These are phyloP conservation scores for Neopestalotiopsis sp. DNA, from an alignment of 2,329 filamentous ascomycete genomes.

Conservation along the genomic window DNA sequence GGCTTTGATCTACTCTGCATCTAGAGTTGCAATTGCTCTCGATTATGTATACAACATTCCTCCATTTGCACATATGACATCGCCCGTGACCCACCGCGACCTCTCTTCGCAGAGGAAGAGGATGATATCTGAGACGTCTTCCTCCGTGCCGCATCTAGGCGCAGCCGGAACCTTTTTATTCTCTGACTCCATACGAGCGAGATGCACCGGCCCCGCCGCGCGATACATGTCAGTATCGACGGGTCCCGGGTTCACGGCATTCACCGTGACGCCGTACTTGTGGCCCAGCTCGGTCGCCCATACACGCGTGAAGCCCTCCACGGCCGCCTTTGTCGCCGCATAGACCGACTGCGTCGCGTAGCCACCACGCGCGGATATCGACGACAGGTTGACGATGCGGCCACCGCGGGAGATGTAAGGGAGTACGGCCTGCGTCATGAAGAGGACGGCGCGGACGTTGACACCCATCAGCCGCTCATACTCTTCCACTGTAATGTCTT, in stretches of 20 bases:
- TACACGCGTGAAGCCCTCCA: slow-evolving; percentile 32
- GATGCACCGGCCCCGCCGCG: slow-evolving; percentile 7
- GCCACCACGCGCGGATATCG: slow-evolving; percentile 32
- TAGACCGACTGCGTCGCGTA: slow-evolving; percentile 33
- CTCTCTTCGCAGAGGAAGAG: background rate
- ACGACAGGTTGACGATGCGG: slow-evolving; percentile 36
- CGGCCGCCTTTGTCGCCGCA: slow-evolving; percentile 33
- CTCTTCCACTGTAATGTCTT: slow-evolving; percentile 57
- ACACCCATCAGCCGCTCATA: slow-evolving; percentile 67
- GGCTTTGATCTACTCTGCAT: background rate
- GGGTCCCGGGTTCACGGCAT: slow-evolving; percentile 35
- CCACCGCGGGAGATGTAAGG: slow-evolving; percentile 32
- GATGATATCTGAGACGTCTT: background rate
- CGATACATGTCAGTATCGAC: slow-evolving; percentile 25
- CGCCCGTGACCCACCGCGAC: background rate
- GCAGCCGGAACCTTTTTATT: background rate
- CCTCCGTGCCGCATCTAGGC: background rate
- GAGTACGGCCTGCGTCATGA: slow-evolving; percentile 32
- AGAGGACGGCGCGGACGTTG: slow-evolving; percentile 54
- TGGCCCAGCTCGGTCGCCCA: slow-evolving; percentile 34
- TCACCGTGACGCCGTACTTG: slow-evolving; percentile 27
- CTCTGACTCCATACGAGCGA: background rate
- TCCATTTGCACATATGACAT: background rate
- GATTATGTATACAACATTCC: background rate
- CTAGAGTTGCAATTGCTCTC: background rate